A percentile compares a stretch with the other conserved stretches of the same genome.
phyloP scores from a whole-genome alignment of 768 basidiomycete species.

The Mycena olivaceomarginata region DNA sequence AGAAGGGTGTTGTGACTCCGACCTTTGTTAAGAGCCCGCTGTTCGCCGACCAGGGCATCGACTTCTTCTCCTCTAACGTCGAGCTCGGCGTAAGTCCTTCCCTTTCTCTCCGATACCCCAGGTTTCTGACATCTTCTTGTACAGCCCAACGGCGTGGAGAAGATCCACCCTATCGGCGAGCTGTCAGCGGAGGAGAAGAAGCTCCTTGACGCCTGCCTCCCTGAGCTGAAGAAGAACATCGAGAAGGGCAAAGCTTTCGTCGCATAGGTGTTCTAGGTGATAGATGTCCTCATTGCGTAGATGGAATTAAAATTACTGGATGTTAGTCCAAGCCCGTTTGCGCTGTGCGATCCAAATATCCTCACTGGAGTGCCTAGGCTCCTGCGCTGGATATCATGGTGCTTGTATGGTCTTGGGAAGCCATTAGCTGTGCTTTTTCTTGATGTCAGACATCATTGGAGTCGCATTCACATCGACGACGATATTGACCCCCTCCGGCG shows the following conservation, averaged over 20 bases:
- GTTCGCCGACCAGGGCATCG: conserved; percentile 89
- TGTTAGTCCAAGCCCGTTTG: not conserved
- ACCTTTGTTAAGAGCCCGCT: conserved; percentile 94
- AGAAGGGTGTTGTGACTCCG: conserved; percentile 90
- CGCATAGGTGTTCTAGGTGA: conserved; percentile 55
- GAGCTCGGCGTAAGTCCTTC: conserved; percentile 89
- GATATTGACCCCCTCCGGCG: too few relatives aligned
- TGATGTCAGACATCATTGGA: too few relatives aligned
- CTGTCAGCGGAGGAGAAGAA: conserved; percentile 90
- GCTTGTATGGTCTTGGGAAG: too few relatives aligned
- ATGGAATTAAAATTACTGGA: conserved; percentile 37
- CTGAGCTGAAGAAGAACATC: conserved; percentile 98
- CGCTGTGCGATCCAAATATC: too few relatives aligned
- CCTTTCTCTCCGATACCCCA: conserved; percentile 7
- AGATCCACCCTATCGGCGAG: conserved; percentile 90
- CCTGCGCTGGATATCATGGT: too few relatives aligned
- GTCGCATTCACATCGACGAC: too few relatives aligned
- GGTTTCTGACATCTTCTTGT: conserved; percentile 36
- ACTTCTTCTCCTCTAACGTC: conserved; percentile 96
- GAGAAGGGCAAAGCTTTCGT: conserved; percentile 94
- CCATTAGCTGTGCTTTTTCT: too few relatives aligned
- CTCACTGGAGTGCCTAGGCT: too few relatives aligned
- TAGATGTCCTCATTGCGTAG: conserved; percentile 27
- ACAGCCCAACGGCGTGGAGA: conserved; percentile 91
- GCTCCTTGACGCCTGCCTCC: conserved; percentile 90